Evolutionary conservation across 306 rosid species (phyloP), one percentile per base, ranked within the genome.

Genomic region (Pyrus pyrifolia): DNA sequence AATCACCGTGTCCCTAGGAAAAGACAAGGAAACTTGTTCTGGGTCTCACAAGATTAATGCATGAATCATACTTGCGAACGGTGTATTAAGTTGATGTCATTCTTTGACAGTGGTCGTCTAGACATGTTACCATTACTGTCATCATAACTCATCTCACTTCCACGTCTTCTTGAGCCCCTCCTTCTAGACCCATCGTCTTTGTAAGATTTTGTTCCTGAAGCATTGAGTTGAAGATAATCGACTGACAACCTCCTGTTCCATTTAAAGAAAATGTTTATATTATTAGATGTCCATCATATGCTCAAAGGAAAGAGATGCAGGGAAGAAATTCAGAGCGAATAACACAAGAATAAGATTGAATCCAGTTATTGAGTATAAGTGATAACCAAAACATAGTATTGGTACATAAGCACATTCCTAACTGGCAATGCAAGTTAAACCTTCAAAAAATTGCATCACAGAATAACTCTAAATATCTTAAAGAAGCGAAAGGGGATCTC

Each of bases 231-330:
- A 59, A 95, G 86, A 88, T 90, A 90, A 82, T 92, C 87, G 91
- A 95, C 86, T 66, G 98, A 95, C 78, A 92, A 87, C 87, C 85
- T 86, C 96, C 98, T 95, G 90, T 79, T 86, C 75, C 71, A 78
- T 72, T 71, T 15, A 68, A 58, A 31, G 66, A 85, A 72, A 74
- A 82, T 42, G 73, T 68, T 68, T 67, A 83, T 27, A 57, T 35
- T 27, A 23, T 4, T 51, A 27, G 31, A 64, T 53, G 76, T 29
- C 73, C 31, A 40, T 72, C 76, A 58, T 29, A 60, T 68, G 33
- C 84, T 80, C 75, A 63, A 59, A 42, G 45, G 12, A 42, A 42
- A 42, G 12, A 9, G 45, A 42, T 9, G 45, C 11, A 9, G 12
- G 45, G 45, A 42, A 42, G 45, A 40, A 40, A 8, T 40, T 40